Evolutionary conservation across 2,329 filamentous ascomycete genomes (phyloP).

Genomic region (Tolypocladium ovalisporum): DNA sequence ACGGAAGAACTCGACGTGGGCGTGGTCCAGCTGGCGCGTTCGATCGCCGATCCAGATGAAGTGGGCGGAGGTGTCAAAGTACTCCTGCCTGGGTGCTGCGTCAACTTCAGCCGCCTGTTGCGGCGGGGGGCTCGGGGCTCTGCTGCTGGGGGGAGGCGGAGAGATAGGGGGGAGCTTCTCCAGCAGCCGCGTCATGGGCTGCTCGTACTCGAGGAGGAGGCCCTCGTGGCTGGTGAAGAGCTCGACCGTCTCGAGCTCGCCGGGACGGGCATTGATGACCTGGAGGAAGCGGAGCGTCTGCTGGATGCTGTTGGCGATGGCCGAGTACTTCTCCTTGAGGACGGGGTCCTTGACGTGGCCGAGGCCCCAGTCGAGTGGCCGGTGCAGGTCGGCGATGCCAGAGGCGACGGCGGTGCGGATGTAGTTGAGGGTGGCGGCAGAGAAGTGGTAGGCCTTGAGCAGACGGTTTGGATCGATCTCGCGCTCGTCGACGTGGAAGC

Average conservation of each 20-base stretch:
- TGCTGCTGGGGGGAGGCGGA: conserved; percentile 3
- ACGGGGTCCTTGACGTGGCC: conserved; percentile 79
- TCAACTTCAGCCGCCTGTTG: conserved; percentile 14
- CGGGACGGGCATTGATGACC: conserved; percentile 78
- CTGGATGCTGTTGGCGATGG: conserved; percentile 75
- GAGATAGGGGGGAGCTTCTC: conserved; percentile 42
- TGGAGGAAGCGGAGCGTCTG: conserved; percentile 91
- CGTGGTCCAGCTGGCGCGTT: conserved; percentile 84
- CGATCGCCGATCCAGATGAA: conserved; percentile 98
- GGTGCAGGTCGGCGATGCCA: conserved; percentile 87
- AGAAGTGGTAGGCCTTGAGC: conserved; percentile 88
- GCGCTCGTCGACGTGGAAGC: conserved; percentile 65
- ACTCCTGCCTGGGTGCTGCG: conserved; percentile 38
- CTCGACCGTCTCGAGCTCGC: conserved; percentile 82
- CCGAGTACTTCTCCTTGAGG: conserved; percentile 76
- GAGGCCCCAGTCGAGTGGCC: conserved; percentile 87
- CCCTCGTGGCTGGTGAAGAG: conserved; percentile 95
- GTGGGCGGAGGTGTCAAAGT: conserved; percentile 91
- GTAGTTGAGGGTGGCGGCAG: conserved; percentile 89
- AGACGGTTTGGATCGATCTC: conserved; percentile 74
- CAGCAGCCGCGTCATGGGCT: conserved; percentile 69
- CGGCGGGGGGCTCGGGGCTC: conserved; percentile 32
- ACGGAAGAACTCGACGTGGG: conserved; percentile 94
- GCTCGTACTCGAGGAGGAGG: conserved; percentile 87
- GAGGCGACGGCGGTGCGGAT: conserved; percentile 73